phyloP scores from a whole-genome alignment of 768 basidiomycete species.

The Mycena capillaripes region DNA sequence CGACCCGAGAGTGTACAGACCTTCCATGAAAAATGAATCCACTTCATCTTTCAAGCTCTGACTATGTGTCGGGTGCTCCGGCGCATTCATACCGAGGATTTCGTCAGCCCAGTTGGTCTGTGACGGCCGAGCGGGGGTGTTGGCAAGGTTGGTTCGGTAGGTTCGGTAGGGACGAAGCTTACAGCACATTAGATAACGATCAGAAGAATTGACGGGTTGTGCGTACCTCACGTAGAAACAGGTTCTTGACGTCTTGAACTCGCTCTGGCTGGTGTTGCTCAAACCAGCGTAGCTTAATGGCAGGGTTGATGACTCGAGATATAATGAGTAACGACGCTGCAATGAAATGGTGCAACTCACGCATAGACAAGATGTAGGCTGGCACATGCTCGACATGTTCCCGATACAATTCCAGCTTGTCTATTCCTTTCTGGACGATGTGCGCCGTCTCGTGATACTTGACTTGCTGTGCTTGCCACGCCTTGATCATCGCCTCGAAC shows the following conservation, averaged over 20 bases:
- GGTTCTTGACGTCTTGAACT: not conserved
- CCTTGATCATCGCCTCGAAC: constrained; percentile 37
- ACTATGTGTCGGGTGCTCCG: not conserved
- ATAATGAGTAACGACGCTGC: no score
- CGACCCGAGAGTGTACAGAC: not conserved
- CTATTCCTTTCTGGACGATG: constrained; percentile 15
- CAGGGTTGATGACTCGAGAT: constrained; percentile 32
- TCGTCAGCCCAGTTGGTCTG: constrained; percentile 34
- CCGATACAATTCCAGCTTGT: not conserved
- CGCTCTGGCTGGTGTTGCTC: constrained; percentile 2
- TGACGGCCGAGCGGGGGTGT: constrained; percentile 29
- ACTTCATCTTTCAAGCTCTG: constrained; percentile 15
- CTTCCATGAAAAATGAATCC: not conserved
- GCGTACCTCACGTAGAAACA: constrained; percentile 10
- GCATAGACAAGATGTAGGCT: no score
- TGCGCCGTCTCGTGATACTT: constrained; percentile 10
- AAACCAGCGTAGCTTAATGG: constrained; percentile 27
- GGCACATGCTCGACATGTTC: not conserved
- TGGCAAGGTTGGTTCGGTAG: not conserved
- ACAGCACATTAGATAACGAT: not conserved
- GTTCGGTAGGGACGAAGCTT: constrained; percentile 23
- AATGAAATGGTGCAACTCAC: no score
- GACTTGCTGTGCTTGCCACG: constrained; percentile 33
- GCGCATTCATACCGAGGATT: constrained; percentile 18
- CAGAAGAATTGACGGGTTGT: no score